Base-by-base conservation (phyloP, 768 basidiomycete genomes). In the Leccinum olivaceopallidum region DNA sequence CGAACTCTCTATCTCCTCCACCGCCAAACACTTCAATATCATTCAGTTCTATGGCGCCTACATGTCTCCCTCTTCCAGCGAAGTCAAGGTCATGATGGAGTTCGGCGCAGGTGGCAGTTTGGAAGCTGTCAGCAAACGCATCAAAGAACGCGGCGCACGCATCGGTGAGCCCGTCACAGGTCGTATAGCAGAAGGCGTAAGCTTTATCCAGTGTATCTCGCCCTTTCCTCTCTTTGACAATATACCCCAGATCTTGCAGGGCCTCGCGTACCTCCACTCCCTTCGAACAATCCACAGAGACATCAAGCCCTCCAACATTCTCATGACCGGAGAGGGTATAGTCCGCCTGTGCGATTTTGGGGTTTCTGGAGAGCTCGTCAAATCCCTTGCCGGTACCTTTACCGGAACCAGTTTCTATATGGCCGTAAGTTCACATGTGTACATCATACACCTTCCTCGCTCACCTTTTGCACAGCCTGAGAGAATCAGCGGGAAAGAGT, bases 381-480 rank as follows among this genome's bases (percentile, higher is more conserved):
- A 90, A 69, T 94, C 91, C 55, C 75, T 91, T 63, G 97, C 97
- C 16, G 92, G 92, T 57, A 98, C 97, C 1, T 98, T 98, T 71
- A 98, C 96, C 1, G 97, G 97, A 7, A 98, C 96, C 49, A 94
- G 94, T 71, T 90, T 92, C 65, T 99, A 98, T 77, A 98, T 98
- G 96, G 95, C 97, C 65, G 96, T 98, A 69, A 75, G 95, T 85
- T 30, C 12, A 20, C 22, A 24, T 54, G 48, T 13, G 4, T 48
- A 10, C 5, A 34, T 47, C 18, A 34, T 20, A n/a, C 39, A 7
- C 8, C 6, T 8, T 5, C 42, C 12, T 57, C 30, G 18, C 44
- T 70, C 50, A 71, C 20, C 53, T 22, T 32, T 51, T 58, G 42
- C 63, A 56, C 64, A 94, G 92, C 96, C 96, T 53, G 96, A 98